Base-by-base conservation (phyloP, 768 basidiomycete genomes). In the Coprinopsis marcescibilis region DNA sequence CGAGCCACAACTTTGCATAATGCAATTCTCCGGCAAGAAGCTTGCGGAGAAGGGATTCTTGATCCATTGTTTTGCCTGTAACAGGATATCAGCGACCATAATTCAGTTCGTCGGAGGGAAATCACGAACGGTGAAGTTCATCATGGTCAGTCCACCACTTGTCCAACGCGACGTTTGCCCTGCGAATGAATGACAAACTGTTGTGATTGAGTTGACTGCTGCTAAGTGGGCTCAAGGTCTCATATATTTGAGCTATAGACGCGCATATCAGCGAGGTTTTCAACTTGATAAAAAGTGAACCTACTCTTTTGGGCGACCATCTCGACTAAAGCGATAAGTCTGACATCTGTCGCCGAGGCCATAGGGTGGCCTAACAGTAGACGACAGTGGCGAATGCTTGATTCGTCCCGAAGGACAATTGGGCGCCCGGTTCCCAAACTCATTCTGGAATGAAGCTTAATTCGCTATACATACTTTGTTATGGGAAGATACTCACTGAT, bases 1-100 rank as follows among this genome's bases (percentile, higher is more conserved):
- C 85, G 25, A 95, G 78, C 93, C 93, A 96, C 3, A 97, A 73
- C 62, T 95, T 94, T 23, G 93, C 89, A 60, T 95, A 93, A 59
- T 93, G 83, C 42, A 95, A 70, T 60, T 96, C 93, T 4, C 85
- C 87, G 2, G 82, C 82, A 17, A 96, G 80, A 39, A 97, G 81
- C 66, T 90, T 93, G 40, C 91, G 80, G 26, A 92, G 74, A 11
- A 96, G 71, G 7, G 86, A 80, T 32, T 91, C 85, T 56, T 91
- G 88, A 50, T 90, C 89, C 80, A 89, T 86, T 1, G 78, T 75
- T 58, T 82, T 81, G 13, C 79, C 86, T 90, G 54, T 19, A 8
- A n/a, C 13, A 13, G 15, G 24, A 3, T 13, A 26, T 25, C 19
- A 13, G 20, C 20, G 14, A 3, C 17, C 11, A 13, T 21, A 30